These are phyloP conservation scores for Aureobasidium melanogenum DNA, from an alignment of 2,329 filamentous ascomycete genomes.

Conservation along the genomic window DNA sequence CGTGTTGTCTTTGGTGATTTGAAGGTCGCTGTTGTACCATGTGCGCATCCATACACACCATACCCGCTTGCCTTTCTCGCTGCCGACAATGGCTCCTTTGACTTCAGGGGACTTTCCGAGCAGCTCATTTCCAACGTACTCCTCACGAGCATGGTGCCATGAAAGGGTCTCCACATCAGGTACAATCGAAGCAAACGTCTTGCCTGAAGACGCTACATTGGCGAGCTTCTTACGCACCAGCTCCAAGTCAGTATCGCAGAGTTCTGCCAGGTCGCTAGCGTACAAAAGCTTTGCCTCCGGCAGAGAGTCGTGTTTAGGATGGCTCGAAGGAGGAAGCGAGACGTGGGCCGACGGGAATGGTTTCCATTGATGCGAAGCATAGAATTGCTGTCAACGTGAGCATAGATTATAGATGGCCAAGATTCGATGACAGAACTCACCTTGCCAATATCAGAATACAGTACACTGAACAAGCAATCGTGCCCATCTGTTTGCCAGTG, in stretches of 20 bases:
- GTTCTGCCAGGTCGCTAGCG: conserved; percentile 49
- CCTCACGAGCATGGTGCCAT: conserved; percentile 76
- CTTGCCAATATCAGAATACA: conserved; percentile 83
- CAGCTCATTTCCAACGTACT: conserved; percentile 61
- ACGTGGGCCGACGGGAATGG: conserved; percentile 66
- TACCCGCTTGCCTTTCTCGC: conserved; percentile 44
- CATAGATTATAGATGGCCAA: neutral
- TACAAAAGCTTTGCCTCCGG: conserved; percentile 35
- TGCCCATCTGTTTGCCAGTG: conserved; percentile 42
- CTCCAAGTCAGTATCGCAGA: conserved; percentile 57
- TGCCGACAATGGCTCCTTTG: conserved; percentile 61
- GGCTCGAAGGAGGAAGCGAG: conserved; percentile 42
- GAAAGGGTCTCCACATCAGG: conserved; percentile 59
- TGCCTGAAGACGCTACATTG: conserved; percentile 24
- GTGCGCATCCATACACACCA: conserved; percentile 67
- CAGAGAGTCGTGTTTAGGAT: conserved; percentile 14
- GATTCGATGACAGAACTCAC: conserved; percentile 8
- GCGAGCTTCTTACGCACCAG: conserved; percentile 49
- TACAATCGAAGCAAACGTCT: conserved; percentile 54
- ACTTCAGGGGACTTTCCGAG: conserved; percentile 49
- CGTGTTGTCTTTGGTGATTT: conserved; percentile 52
- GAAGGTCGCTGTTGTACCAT: conserved; percentile 49
- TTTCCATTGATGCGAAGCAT: conserved; percentile 68
- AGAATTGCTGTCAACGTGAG: conserved; percentile 48
- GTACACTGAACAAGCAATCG: conserved; percentile 58